Base-by-base conservation (phyloP, 1,284 basidiomycete species). In the Phaffia rhodozyma region DNA sequence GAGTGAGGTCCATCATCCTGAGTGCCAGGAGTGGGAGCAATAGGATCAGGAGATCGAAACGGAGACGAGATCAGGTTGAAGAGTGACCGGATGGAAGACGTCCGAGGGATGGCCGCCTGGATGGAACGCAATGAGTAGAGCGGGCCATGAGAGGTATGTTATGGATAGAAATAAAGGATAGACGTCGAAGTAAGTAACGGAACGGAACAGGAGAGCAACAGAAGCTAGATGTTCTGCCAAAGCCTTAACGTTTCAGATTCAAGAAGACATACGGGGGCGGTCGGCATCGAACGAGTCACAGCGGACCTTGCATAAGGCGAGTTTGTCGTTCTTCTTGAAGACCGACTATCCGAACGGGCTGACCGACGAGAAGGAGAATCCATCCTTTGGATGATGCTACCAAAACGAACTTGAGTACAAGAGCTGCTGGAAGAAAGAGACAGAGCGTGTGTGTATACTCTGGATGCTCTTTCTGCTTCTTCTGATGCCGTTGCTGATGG, bases 41-140 rank as follows among this genome's bases (percentile, higher is more conserved):
- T 49, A 48, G 51, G 29, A n/a, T 52, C 49, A 48, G 25, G 23
- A 47, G 62, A 55, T 13, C 62, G 52, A 38, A 64, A 64, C 0
- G 62, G 62, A 1, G 62, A 64, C 6, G 62, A 64, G 25, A 64
- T 58, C 29, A 64, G 32, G 58, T 64, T 64, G 62, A 60, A 64
- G 34, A 50, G 51, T 7, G 52, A 38, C n/a, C 62, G 57, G 29
- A 63, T 58, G 23, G 62, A 63, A 13, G 62, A 59, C 11, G 57
- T 54, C 18, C 55, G 56, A 18, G 62, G 23, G 27, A 63, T 32
- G 56, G 62, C 23, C 47, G 57, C 25, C 47, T 49, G 47, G 13
- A 25, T 47, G 5, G 20, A n/a, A 9, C 23, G 13, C 6, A 38
- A 16, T 9, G 21, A 38, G 47, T 21, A 20, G 4, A 18, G 25